Conservation (phyloP, 2,329 filamentous ascomycete genomes). For the Paraphaeosphaeria minitans region DNA sequence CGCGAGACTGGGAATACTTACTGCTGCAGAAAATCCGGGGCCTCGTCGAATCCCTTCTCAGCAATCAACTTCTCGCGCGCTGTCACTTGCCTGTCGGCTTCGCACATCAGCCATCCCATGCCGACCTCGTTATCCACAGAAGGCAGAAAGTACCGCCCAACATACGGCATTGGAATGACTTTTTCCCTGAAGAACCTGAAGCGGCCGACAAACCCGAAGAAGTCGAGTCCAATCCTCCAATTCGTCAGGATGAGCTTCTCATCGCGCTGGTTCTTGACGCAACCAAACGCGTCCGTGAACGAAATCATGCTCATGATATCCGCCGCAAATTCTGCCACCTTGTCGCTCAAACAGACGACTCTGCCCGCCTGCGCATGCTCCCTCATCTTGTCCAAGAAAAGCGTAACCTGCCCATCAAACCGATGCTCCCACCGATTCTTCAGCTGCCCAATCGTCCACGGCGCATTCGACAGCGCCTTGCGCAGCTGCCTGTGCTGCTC, state of each 20-base stretch:
- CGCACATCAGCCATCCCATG: constrained; percentile 47
- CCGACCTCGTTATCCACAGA: constrained; percentile 34
- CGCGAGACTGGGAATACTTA: constrained; percentile 11
- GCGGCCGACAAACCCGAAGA: constrained; percentile 46
- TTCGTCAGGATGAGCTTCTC: constrained; percentile 44
- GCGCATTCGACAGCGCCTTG: constrained; percentile 45
- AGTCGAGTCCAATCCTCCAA: constrained; percentile 46
- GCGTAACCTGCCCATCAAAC: constrained; percentile 44
- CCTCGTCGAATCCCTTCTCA: constrained; percentile 25
- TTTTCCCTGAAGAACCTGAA: constrained; percentile 44
- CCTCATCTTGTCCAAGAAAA: constrained; percentile 42
- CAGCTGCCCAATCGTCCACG: constrained; percentile 47
- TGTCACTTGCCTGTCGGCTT: constrained; percentile 43
- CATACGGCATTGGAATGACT: constrained; percentile 32
- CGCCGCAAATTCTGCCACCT: constrained; percentile 49
- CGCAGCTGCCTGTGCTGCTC: constrained; percentile 43
- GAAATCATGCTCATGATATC: constrained; percentile 51
- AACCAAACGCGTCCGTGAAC: constrained; percentile 48
- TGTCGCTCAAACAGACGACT: constrained; percentile 43
- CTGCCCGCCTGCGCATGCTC: constrained; percentile 30
- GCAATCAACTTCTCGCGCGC: constrained; percentile 32
- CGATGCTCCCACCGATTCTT: constrained; percentile 48
- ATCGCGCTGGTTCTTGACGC: constrained; percentile 47
- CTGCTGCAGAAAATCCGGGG: constrained; percentile 45
- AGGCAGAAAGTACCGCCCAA: constrained; percentile 40